phyloP scores from a whole-genome alignment of 164 flowering plant species.

The Liquidambar formosana region DNA sequence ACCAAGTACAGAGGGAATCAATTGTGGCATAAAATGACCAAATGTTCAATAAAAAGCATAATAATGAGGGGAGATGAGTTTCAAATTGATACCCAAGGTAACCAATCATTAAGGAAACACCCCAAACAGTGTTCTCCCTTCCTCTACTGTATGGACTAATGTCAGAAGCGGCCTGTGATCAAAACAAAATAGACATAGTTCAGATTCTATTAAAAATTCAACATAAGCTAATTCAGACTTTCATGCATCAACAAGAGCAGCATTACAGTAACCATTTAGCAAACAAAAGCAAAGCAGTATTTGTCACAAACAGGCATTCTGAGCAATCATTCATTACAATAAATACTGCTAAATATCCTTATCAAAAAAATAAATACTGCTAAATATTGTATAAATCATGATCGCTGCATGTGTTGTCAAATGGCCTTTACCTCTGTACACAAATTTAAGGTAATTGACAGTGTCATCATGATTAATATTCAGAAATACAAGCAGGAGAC shows the following conservation, averaged over 20 bases:
- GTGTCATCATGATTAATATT: no score
- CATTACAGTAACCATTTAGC: neutral
- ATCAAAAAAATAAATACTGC: no score
- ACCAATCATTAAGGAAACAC: conserved; percentile 84
- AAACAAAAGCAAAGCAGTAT: neutral
- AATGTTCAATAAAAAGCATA: neutral
- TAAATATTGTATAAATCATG: no score
- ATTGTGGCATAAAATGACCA: neutral
- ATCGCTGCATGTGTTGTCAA: no score
- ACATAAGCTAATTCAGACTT: neutral
- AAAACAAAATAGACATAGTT: conserved; percentile 10
- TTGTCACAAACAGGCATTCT: neutral
- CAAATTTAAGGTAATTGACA: neutral
- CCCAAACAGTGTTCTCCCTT: conserved; percentile 96
- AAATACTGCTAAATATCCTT: no score
- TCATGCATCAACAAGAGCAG: neutral
- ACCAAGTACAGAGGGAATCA: neutral
- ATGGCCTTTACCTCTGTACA: neutral
- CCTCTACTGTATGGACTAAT: conserved; percentile 71
- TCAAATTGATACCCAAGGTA: conserved; percentile 79
- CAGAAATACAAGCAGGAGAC: no score
- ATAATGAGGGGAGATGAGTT: conserved; percentile 1
- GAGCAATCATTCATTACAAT: neutral
- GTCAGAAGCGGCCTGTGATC: conserved; percentile 65
- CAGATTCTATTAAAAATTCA: neutral